A percentile compares a stretch with the other conserved stretches of the same genome.
These are phyloP conservation scores for Xylaria polymorpha DNA, from an alignment of 2,329 filamentous ascomycete genomes.

Conservation along the genomic window DNA sequence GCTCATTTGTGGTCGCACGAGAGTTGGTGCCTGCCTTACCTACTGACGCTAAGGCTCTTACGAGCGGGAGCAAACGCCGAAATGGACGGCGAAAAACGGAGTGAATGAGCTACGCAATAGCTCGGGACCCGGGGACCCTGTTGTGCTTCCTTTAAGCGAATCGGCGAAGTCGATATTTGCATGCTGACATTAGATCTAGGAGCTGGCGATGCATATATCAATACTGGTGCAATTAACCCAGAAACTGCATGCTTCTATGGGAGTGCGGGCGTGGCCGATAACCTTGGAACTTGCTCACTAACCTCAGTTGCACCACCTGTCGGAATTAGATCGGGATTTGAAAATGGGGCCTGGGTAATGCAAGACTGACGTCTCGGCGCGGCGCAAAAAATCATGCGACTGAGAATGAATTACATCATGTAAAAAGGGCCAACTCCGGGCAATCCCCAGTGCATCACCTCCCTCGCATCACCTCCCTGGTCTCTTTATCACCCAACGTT, in stretches of 20 bases:
- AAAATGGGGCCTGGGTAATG: constrained; percentile 1
- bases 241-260: neutral
- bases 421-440: constrained; percentile 23
- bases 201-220: neutral
- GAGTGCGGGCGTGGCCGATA: constrained; percentile 21
- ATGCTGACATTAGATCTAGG: neutral
- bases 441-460: constrained; percentile 12
- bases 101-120: neutral
- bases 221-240: too few relatives aligned
- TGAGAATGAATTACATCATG: constrained; percentile 37
- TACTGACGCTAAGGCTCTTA: neutral
- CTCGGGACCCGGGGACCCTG: neutral
- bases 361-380: constrained; percentile 11
- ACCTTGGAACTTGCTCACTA: too few relatives aligned
- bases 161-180: neutral
- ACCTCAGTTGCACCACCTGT: constrained; percentile 5
- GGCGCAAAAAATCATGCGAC: constrained; percentile 35
- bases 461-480: neutral
- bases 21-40: neutral
- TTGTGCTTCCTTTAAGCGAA: neutral
- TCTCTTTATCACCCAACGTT: constrained; percentile 8
- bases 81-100: constrained; percentile 35
- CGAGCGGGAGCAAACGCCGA: constrained; percentile 33
- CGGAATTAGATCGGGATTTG: constrained; percentile 37
- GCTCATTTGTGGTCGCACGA: constrained; percentile 9